Evolutionary conservation across 441 rosid species (phyloP), one percentile per base, ranked within the genome.

Genomic region (Kokia cookei): DNA sequence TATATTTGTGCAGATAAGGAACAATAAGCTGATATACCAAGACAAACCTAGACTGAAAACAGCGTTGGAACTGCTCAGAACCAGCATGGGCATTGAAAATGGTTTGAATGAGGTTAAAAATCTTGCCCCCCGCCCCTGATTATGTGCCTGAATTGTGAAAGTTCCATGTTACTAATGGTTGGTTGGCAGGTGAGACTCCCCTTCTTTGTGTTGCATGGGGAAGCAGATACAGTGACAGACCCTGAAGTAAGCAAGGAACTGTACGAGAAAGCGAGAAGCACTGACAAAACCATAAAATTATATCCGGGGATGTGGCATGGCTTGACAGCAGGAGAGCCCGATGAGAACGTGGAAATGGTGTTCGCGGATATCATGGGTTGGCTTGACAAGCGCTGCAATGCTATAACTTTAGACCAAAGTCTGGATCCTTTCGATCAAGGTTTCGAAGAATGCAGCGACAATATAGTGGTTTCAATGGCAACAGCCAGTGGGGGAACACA

Each of bases 261-360:
- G 83, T 92, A 86, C 17, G 85, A 77, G 76, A 86, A 78, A 78
- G 93, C 97, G 1, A 78, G 93, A 69, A 86, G 97, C 77, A 62
- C 26, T 26, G 99, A 96, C 86, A 93, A 91, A 86, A 96, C 94
- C 65, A 82, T 96, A 0, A 90, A 86, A 58, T 75, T 93, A 45
- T 96, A 93, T 74, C 89, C 92, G 0, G 95, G 96, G 45, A 96
- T 96, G 99, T 96, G 99, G 98, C 98, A 96, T 55, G 94, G 73
- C 7, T 76, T 96, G 71, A 93, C 98, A 1, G 80, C 89, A 0
- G 99, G 99, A 3, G 99, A 96, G 79, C 90, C 98, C 0, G 93
- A 92, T 1, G 85, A 82, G 2, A 93, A 96, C 79, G 77, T 91
- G 0, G 90, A 84, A 67, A 84, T 88, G 2, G 97, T 96, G 24